Evolutionary conservation across 2,329 filamentous ascomycete species (phyloP), one percentile per base, ranked within the genome.

Genomic region (Sclerotinia nivalis): DNA sequence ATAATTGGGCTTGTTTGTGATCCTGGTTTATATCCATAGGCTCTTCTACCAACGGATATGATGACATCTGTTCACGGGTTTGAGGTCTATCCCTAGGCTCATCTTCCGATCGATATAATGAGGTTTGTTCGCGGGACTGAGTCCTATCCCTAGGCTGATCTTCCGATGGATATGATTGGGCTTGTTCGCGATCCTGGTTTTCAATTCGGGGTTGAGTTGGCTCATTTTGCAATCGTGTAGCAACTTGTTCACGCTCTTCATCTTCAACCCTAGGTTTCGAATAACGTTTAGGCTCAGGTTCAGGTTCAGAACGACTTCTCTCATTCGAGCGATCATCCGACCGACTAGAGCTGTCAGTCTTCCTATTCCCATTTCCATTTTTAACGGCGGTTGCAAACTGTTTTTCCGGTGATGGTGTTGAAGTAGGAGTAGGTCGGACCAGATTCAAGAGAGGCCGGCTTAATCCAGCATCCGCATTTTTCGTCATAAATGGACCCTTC

Each of bases 361-460:
- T 71, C n/a, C 34, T 34, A 1, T 20, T 65, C 28, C 2, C 61
- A 40, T 20, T 65, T 52, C 2, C 61, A 40, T 52, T 65, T 22
- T 52, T 52, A 4, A n/a, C 34, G 9, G 68, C 68, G 37, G 68
- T 70, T 54, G 69, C 61, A 31, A 68, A 74, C 73, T 81, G 81
- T 73, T 81, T 82, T 72, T 84, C 83, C 4, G 80, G 82, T 22
- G 77, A 75, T 0, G 87, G 87, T 1, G 87, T 86, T 13, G 83
- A 81, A 10, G 78, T 75, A 12, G 88, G 88, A 1, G 88, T 90
- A 25, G 88, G 88, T 50, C 83, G 82, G 62, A 90, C 85, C 56
- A 91, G 77, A 74, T 89, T 89, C 43, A 91, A 79, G 70, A 88
- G 75, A 0, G 88, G 88, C 6, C 88, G 75, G 60, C 74, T 74